phyloP scores from a whole-genome alignment of 192 early-diverging fungal genomes.

The Oehlia diaphana region DNA sequence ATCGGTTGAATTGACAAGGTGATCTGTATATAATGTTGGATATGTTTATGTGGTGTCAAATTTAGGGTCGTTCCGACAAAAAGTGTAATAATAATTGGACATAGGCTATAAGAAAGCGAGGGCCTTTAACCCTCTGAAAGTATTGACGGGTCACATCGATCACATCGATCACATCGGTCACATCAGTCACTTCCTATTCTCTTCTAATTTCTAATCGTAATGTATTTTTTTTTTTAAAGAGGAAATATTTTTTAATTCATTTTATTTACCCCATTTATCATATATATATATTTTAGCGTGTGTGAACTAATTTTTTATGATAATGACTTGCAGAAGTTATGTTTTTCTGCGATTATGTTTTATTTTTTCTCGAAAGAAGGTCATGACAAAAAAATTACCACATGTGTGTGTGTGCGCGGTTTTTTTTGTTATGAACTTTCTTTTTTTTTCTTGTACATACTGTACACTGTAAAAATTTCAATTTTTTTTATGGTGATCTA shows the following conservation, averaged over 20 bases:
- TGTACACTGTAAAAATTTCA: neutral
- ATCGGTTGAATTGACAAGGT: neutral
- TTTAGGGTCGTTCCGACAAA: no score
- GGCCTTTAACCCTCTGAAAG: neutral
- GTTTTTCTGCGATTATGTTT: no score
- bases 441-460: conserved; percentile 9
- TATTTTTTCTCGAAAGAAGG: neutral
- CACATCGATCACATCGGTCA: no score
- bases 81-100: neutral
- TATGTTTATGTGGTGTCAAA: neutral
- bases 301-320: conserved; percentile 3
- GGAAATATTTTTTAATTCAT: neutral
- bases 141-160: neutral
- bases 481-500: neutral
- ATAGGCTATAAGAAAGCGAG: neutral
- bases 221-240: neutral
- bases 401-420: neutral
- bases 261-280: conserved; percentile 12
- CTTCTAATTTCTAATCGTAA: neutral
- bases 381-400: neutral
- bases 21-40: neutral
- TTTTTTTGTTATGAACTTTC: conserved; percentile 5
- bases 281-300: conserved; percentile 1
- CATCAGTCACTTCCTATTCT: no score
- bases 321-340: neutral